Base-by-base conservation (phyloP, 2,329 filamentous ascomycete species). In the Orbilia javanica region DNA sequence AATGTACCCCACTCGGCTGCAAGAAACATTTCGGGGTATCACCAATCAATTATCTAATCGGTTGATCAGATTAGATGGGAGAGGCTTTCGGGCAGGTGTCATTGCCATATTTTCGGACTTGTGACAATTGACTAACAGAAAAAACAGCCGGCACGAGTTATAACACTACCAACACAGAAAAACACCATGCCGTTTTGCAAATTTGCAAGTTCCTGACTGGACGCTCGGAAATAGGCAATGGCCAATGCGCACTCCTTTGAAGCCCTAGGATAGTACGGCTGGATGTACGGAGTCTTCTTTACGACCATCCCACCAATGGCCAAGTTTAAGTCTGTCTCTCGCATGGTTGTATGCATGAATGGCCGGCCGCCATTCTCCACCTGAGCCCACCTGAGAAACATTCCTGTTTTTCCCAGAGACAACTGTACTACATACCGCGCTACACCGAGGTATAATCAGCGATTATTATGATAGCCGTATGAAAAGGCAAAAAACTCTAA, bases 1-100 rank as follows among this genome's bases (percentile, higher is more conserved):
- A 27, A 29, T 22, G 27, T 60, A 46, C 74, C 67, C 74, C 74
- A 78, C 74, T 18, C 53, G 31, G 46, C 63, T 53, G 67, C 18
- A 11, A n/a, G 63, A 50, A 36, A 29, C n/a, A 29, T 52, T 70
- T 68, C 18, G 18, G 34, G 55, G 57, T 50, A 57, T 69, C 63
- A 70, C 55, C 63, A 70, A 79, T 53, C 46, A 50, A 78, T 78
- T 78, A 78, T 78, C 74, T 78, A 78, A 78, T 78, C 52, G 74
- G 29, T 64, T 78, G 74, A 78, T 78, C 74, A 78, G 74, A 78
- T 78, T 72, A 78, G 74, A 78, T 78, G 62, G 25, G 15, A 15
- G 39, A 42, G 10, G 39, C 25, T 18, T 60, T 63, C 66, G 42
- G 62, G 73, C 73, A 78, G 67, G 73, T 71, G 67, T 25, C 25